phyloP scores from a whole-genome alignment of 2,329 filamentous ascomycete genomes.

The Zymoseptoria ardabiliae region DNA sequence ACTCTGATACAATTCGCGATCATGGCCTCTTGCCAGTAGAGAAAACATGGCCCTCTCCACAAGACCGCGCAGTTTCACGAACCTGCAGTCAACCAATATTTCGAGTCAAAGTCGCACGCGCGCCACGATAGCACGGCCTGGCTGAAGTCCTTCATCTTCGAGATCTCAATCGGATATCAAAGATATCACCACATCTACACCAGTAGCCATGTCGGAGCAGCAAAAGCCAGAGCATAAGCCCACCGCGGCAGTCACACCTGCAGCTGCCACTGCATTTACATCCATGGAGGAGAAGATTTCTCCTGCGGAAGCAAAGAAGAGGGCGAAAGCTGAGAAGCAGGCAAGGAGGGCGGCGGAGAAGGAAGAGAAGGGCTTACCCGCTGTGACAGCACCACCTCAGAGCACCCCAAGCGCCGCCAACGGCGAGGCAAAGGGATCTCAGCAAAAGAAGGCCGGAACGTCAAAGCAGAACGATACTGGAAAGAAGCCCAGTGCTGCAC shows the following conservation, averaged over 20 bases:
- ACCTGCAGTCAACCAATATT: not conserved
- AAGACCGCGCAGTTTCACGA: not conserved
- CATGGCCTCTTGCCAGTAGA: conserved; percentile 4
- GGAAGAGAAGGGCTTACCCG: conserved; percentile 19
- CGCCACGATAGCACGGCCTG: not conserved
- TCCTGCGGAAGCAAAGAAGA: conserved; percentile 77
- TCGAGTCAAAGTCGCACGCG: not conserved
- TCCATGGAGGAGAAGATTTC: conserved; percentile 50
- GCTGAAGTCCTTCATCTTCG: not conserved
- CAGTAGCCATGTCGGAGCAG: conserved; percentile 13
- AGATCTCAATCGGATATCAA: not conserved
- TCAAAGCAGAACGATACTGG: conserved; percentile 4
- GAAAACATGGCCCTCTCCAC: not conserved
- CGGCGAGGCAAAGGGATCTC: conserved; percentile 12
- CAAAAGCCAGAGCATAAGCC: conserved; percentile 1
- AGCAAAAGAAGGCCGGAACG: conserved; percentile 4
- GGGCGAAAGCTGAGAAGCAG: conserved; percentile 84
- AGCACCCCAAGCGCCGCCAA: conserved; percentile 4
- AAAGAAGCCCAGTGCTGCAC: conserved; percentile 22
- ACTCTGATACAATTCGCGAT: not conserved
- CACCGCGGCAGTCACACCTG: conserved; percentile 3
- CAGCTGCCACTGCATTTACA: conserved; percentile 8
- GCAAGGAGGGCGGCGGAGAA: conserved; percentile 59
- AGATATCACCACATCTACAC: not conserved
- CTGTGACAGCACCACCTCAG: not conserved